Evolutionary conservation across 176 grass and related monocot species (phyloP), one percentile per base, ranked within the genome.

Genomic region (Thinopyrum elongatum): DNA sequence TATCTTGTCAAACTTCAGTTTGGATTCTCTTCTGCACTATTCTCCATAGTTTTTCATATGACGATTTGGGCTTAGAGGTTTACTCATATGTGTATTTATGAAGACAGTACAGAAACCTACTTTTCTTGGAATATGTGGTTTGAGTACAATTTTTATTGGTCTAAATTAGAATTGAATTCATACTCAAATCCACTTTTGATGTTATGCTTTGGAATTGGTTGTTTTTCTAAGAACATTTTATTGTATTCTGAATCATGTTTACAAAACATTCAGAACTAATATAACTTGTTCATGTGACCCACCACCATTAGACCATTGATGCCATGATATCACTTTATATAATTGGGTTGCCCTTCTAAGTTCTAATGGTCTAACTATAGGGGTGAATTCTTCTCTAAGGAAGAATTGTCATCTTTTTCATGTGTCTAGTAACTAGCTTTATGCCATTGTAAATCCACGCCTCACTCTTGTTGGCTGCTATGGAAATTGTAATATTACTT

Each of bases 1-100:
- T 91, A 44, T 39, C 30, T 72, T 82, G 23, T 86, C 65, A 11
- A 62, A 71, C 17, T 80, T 85, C 17, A 71, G 65, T 81, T 81
- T 89, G 21, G 55, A 31, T 88, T 65, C 33, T 46, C 60, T 60
- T 88, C 51, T 84, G 15, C 19, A 53, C 14, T 71, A 65, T 28
- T 29, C 13, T 26, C 66, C 22, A 49, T 70, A 70, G 15, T 62
- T 81, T 53, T 17, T 10, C n/a, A 46, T 31, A 15, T 31, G 75
- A 29, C 29, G 36, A 65, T 57, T 51, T 23, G 17, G 12, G 42
- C 12, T 76, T 47, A 21, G 57, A 21, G 17, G 35, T 76, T 71
- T 39, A 44, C 13, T 53, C 16, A 19, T 19, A 19, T 19, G 16
- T 0, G 16, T 74, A 83, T 61, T 75, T 84, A 41, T 53, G 38